These are phyloP conservation scores for Blepharisma stoltei DNA, from an alignment of 73 alveolate species.

Conservation along the genomic window DNA sequence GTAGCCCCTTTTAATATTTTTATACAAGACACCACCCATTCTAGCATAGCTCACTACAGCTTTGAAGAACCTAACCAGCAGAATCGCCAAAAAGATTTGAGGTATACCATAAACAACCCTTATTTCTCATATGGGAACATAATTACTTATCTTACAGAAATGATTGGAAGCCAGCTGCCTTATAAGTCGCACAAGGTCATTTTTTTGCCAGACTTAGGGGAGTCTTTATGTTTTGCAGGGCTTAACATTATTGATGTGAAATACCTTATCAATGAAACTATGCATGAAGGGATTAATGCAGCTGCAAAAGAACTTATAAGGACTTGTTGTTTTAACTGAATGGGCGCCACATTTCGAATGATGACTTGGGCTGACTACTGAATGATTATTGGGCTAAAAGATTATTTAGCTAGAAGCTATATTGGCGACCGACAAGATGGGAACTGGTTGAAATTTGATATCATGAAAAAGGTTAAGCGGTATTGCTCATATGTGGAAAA, in stretches of 20 bases:
- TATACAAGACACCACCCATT: neutral
- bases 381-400: conserved; percentile 46
- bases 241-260: conserved; percentile 42
- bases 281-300: conserved; percentile 39
- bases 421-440: conserved; percentile 34
- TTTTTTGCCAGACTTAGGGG: conserved; percentile 40
- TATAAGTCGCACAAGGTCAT: conserved; percentile 36
- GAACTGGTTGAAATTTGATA: conserved; percentile 39
- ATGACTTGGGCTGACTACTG: conserved; percentile 44
- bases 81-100: neutral
- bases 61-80: too few relatives aligned
- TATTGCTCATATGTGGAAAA: conserved; percentile 35
- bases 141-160: neutral
- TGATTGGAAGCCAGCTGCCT: conserved; percentile 31
- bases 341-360: conserved; percentile 40
- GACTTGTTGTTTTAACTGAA: conserved; percentile 37
- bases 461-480: conserved; percentile 38
- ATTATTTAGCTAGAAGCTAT: conserved; percentile 33
- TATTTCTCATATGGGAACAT: conserved; percentile 8
- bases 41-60: neutral
- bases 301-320: conserved; percentile 33
- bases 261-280: conserved; percentile 29
- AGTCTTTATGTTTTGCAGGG: conserved; percentile 39
- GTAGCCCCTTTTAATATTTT: neutral
- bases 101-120: conserved; percentile 1